Evolutionary conservation across 805 yeast genomes (phyloP).

Genomic region (Wickerhamomyces xylosicus): DNA sequence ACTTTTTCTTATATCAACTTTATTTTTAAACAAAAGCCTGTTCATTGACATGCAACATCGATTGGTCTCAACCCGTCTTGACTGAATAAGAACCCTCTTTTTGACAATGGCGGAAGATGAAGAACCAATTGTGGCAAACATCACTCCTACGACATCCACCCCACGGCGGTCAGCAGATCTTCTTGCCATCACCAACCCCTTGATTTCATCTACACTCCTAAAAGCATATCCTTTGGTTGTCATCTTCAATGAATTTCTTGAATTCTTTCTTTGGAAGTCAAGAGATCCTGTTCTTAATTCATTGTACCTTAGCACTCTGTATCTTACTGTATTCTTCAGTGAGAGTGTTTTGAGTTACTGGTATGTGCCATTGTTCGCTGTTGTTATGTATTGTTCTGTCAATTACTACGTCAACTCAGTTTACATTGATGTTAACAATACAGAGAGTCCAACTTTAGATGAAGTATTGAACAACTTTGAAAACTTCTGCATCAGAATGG

Average conservation of each 20-base stretch:
- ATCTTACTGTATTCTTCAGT: conserved; percentile 26
- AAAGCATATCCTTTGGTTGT: conserved; percentile 35
- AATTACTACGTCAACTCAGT: conserved; percentile 35
- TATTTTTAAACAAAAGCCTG: too few relatives aligned
- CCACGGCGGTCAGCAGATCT: conserved; percentile 2
- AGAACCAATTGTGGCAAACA: conserved; percentile 1
- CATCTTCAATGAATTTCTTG: conserved; percentile 30
- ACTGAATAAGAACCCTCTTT: too few relatives aligned
- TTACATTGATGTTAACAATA: conserved; percentile 25
- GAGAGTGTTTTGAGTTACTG: conserved; percentile 22
- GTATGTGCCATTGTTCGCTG: conserved; percentile 25
- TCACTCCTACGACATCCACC: conserved; percentile 1
- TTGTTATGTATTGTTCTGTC: conserved; percentile 26
- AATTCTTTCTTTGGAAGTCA: conserved; percentile 37
- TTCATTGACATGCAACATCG: too few relatives aligned
- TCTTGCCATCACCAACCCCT: conserved; percentile 18
- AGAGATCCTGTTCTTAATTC: conserved; percentile 31
- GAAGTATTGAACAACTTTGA: conserved; percentile 34
- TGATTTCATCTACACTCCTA: conserved; percentile 31
- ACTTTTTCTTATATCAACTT: too few relatives aligned
- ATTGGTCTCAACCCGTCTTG: too few relatives aligned
- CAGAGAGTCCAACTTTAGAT: conserved; percentile 37
- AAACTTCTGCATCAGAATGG: conserved; percentile 32
- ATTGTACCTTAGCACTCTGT: conserved; percentile 25
- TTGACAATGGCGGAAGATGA: not conserved